Evolutionary conservation across 2,329 filamentous ascomycete species (phyloP).

Genomic region (Didymosphaeria variabile): DNA sequence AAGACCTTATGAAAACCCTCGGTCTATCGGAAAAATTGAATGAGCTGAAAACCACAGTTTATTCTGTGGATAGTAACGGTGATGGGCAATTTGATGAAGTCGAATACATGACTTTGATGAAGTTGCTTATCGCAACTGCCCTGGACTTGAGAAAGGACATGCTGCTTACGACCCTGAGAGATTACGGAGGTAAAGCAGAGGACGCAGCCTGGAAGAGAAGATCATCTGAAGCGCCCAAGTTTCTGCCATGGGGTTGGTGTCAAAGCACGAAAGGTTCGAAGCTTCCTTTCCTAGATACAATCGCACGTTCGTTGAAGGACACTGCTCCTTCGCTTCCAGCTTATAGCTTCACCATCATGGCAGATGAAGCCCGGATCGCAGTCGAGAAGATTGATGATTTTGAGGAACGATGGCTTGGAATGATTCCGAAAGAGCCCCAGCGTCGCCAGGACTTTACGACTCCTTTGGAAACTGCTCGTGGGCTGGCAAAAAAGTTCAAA

Average conservation of each 20-base stretch:
- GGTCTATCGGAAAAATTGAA: neutral
- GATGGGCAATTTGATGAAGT: constrained; percentile 8
- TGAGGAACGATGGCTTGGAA: constrained; percentile 2
- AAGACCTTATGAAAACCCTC: neutral
- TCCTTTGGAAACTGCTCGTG: constrained; percentile 3
- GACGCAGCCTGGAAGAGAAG: neutral
- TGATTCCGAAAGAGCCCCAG: constrained; percentile 6
- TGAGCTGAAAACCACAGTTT: neutral
- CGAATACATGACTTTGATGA: constrained; percentile 7
- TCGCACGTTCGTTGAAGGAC: neutral
- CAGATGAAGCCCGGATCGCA: constrained; percentile 1
- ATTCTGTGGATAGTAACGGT: neutral
- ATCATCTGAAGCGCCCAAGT: neutral
- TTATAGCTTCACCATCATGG: neutral
- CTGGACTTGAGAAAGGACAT: constrained; percentile 1
- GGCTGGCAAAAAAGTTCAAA: neutral
- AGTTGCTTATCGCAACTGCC: neutral
- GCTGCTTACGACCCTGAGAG: neutral
- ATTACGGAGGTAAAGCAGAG: neutral
- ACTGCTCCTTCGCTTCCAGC: neutral
- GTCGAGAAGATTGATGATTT: constrained; percentile 7
- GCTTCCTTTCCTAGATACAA: neutral
- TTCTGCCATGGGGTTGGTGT: constrained; percentile 1
- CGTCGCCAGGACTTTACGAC: neutral
- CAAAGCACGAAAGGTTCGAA: neutral